These are phyloP conservation scores for Pseudogymnoascus pannorum DNA, from an alignment of 2,329 filamentous ascomycete genomes.

Conservation along the genomic window DNA sequence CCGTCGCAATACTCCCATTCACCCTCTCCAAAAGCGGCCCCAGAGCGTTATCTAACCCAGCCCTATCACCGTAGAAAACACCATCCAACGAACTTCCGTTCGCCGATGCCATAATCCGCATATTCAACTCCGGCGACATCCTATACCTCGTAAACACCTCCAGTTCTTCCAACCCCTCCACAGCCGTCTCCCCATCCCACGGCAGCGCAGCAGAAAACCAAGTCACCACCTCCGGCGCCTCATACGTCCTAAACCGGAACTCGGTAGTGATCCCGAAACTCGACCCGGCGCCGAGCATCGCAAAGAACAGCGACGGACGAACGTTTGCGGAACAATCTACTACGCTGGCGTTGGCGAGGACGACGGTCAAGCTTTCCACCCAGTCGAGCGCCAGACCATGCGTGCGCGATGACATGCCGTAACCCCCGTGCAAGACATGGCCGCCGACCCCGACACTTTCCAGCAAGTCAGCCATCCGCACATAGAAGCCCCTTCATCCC, in stretches of 20 bases:
- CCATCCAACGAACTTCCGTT: neutral
- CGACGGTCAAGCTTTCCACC: constrained; percentile 40
- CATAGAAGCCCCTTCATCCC: neutral
- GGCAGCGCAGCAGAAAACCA: constrained; percentile 20
- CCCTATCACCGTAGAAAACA: neutral
- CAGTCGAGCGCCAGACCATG: constrained; percentile 47
- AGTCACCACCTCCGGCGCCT: constrained; percentile 26
- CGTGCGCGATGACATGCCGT: constrained; percentile 36
- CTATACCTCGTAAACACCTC: neutral
- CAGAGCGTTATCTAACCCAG: neutral
- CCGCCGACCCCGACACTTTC: constrained; percentile 36
- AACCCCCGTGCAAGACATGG: constrained; percentile 41
- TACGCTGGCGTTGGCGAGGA: constrained; percentile 31
- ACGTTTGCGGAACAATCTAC: constrained; percentile 21
- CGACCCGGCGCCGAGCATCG: constrained; percentile 30
- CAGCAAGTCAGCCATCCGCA: neutral
- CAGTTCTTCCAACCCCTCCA: neutral
- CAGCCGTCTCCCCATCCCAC: neutral
- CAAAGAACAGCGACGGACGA: constrained; percentile 28
- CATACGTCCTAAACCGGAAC: constrained; percentile 29
- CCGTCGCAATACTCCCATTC: neutral
- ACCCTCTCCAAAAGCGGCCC: neutral
- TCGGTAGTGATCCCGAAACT: constrained; percentile 30
- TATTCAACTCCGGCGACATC: neutral
- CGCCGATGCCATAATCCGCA: neutral